Conservation (phyloP, 1,284 basidiomycete genomes). For the Trametes hirsuta region DNA sequence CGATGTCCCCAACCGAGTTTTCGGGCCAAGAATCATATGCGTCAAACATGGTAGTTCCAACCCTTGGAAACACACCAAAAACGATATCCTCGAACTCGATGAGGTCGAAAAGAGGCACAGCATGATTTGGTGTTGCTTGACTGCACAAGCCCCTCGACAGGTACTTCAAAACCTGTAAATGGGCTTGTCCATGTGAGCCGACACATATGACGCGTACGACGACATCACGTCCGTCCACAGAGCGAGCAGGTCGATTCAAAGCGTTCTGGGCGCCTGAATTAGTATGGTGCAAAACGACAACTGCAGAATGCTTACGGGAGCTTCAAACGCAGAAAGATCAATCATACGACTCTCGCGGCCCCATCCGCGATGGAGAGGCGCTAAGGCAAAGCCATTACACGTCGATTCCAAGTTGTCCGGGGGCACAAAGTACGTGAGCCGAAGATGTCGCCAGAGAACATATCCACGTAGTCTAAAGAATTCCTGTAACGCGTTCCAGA, state of each 20-base stretch:
- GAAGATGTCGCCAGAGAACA: neutral
- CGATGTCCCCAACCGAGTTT: conserved; percentile 36
- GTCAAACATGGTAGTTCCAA: conserved; percentile 15
- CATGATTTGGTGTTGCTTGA: conserved; percentile 6
- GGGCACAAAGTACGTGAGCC: neutral
- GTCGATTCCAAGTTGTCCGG: neutral
- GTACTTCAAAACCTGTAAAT: conserved; percentile 1
- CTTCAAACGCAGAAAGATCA: neutral
- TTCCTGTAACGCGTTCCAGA: neutral
- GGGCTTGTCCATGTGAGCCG: neutral
- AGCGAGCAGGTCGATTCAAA: neutral
- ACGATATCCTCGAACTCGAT: conserved; percentile 33
- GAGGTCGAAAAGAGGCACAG: conserved; percentile 27
- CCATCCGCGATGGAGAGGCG: neutral
- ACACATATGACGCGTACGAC: neutral
- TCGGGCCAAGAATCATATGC: conserved; percentile 28
- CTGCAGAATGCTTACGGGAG: neutral
- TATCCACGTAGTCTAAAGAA: neutral
- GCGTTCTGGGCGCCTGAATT: neutral
- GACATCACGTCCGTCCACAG: neutral
- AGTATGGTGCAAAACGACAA: no score
- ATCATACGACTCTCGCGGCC: neutral
- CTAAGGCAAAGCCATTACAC: neutral
- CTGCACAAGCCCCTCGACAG: conserved; percentile 3
- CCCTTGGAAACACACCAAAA: conserved; percentile 34